These are phyloP conservation scores for Globisporangium radiosum DNA, from an alignment of 352 stramenopile species.

Conservation along the genomic window DNA sequence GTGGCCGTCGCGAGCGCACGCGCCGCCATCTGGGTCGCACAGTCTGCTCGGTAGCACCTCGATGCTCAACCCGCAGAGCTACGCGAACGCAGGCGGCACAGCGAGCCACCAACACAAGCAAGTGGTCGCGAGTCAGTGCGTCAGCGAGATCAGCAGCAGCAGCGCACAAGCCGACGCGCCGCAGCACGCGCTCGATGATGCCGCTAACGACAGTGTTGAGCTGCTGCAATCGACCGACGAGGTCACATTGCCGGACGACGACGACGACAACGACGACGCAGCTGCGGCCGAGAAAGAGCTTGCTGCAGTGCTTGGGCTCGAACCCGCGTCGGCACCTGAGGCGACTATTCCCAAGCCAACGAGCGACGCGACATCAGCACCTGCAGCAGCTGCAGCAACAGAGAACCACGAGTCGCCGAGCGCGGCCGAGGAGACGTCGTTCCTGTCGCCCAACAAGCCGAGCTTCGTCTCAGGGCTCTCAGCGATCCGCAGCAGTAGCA, in stretches of 20 bases:
- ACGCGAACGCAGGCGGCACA: background rate
- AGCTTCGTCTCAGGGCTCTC: slow-evolving; percentile 20
- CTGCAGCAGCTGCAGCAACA: background rate
- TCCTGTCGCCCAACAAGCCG: slow-evolving; percentile 37
- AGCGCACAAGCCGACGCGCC: background rate
- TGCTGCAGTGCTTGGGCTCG: background rate
- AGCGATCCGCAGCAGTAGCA: background rate
- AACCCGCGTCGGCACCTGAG: background rate
- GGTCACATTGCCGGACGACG: background rate
- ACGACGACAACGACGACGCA: background rate
- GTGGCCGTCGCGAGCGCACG: no score
- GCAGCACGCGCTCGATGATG: background rate
- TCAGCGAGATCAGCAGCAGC: background rate
- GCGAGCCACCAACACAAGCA: background rate
- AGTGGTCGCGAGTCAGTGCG: background rate
- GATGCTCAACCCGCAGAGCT: background rate
- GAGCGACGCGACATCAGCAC: background rate
- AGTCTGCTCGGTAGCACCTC: background rate
- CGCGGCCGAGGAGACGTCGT: slow-evolving; percentile 24
- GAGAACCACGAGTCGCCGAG: background rate
- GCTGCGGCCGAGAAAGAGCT: background rate
- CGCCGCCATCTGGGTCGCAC: no score
- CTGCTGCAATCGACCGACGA: no score
- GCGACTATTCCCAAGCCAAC: background rate
- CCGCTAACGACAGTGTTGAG: background rate